phyloP scores from a whole-genome alignment of 768 basidiomycete species.

The Chalciporus piperatus region DNA sequence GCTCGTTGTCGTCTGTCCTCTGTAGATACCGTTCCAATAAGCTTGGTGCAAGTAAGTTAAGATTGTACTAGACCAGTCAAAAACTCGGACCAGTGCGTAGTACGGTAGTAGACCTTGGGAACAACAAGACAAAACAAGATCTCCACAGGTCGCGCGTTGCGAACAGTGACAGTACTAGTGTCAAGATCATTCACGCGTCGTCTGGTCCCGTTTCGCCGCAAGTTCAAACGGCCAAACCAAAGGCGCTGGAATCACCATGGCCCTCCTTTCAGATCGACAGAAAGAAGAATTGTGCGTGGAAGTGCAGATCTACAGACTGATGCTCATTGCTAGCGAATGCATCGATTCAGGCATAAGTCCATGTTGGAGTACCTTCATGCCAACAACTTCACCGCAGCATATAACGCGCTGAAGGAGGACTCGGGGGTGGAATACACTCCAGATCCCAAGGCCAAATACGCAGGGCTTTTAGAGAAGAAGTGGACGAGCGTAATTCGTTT shows the following conservation, averaged over 20 bases:
- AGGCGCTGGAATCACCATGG: slow-evolving; percentile 28
- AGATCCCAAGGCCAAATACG: slow-evolving; percentile 84
- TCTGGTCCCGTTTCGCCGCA: slow-evolving; percentile 3
- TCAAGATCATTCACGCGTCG: slow-evolving; percentile 17
- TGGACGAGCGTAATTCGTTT: slow-evolving; percentile 95
- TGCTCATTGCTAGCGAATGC: slow-evolving; percentile 10
- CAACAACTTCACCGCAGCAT: slow-evolving; percentile 62
- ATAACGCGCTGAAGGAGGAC: slow-evolving; percentile 55
- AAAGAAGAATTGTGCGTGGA: slow-evolving; percentile 45
- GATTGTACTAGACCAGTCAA: no score
- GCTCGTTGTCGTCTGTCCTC: no score
- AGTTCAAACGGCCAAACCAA: slow-evolving; percentile 5
- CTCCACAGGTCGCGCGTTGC: slow-evolving; percentile 5
- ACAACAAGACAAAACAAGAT: slow-evolving; percentile 36
- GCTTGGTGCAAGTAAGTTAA: no score
- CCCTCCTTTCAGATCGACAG: slow-evolving; percentile 45
- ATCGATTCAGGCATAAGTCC: slow-evolving; percentile 62
- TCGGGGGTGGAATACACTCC: slow-evolving; percentile 63
- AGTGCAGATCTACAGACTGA: slow-evolving; percentile 2
- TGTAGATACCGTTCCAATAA: no score
- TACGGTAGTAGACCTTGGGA: background rate
- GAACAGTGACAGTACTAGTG: slow-evolving; percentile 13
- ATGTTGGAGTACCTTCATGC: slow-evolving; percentile 76
- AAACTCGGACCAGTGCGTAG: no score
- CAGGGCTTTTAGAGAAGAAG: slow-evolving; percentile 92